Evolutionary conservation across 352 stramenopile genomes (phyloP).

Genomic region (Plasmopara viticola): DNA sequence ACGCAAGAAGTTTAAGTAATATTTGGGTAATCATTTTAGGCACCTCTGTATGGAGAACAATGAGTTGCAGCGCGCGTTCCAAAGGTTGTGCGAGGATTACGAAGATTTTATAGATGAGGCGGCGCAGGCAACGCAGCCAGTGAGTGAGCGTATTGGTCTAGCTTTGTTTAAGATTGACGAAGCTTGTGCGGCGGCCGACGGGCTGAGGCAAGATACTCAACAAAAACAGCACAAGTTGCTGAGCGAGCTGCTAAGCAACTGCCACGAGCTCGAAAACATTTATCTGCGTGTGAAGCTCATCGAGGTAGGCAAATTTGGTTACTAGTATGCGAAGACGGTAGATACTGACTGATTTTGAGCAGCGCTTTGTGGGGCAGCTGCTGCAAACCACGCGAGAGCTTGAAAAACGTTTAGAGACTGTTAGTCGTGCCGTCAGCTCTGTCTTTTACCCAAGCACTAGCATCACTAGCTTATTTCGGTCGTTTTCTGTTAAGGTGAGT

Average conservation of each 20-base stretch:
- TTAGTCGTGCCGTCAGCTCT: conserved; percentile 40
- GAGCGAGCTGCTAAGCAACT: conserved; percentile 54
- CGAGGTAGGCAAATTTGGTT: conserved; percentile 30
- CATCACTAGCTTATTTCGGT: conserved; percentile 50
- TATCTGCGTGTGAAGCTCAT: conserved; percentile 72
- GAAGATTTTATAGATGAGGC: conserved; percentile 66
- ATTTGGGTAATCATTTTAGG: too few relatives aligned
- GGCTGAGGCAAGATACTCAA: conserved; percentile 43
- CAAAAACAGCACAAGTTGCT: conserved; percentile 46
- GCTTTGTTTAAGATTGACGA: conserved; percentile 83
- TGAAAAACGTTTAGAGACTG: conserved; percentile 53
- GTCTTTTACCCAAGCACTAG: conserved; percentile 61
- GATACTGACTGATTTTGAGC: conserved; percentile 2
- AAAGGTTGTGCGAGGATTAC: conserved; percentile 52
- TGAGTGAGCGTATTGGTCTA: conserved; percentile 67
- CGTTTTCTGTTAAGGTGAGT: conserved; percentile 60
- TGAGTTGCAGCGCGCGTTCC: conserved; percentile 47
- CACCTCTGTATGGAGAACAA: conserved; percentile 12
- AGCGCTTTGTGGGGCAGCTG: conserved; percentile 58
- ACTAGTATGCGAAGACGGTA: too few relatives aligned
- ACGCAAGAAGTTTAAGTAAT: too few relatives aligned
- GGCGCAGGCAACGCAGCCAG: conserved; percentile 40
- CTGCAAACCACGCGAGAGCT: conserved; percentile 54
- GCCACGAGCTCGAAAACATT: conserved; percentile 70
- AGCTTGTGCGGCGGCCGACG: conserved; percentile 41